phyloP scores from a whole-genome alignment of 2,329 filamentous ascomycete species.

The Epichloe typhina region DNA sequence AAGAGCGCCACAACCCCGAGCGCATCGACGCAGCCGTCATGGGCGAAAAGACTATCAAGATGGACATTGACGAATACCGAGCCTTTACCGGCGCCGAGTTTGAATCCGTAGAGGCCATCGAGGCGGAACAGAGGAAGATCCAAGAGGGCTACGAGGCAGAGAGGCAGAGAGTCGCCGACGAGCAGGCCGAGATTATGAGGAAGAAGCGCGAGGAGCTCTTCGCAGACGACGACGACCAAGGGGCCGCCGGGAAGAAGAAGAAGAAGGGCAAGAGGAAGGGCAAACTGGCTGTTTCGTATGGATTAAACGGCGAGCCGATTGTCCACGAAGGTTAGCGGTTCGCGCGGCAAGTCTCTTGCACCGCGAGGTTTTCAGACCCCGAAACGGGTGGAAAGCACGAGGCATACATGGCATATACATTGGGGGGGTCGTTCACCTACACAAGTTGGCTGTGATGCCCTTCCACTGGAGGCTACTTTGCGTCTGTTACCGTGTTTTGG shows the following conservation, averaged over 20 bases:
- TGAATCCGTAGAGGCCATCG: constrained; percentile 40
- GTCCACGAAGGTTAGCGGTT: constrained; percentile 11
- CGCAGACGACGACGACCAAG: constrained; percentile 25
- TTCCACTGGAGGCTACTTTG: no score
- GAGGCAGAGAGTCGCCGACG: constrained; percentile 29
- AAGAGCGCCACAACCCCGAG: constrained; percentile 54
- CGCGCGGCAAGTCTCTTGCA: background rate
- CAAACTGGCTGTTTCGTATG: constrained; percentile 21
- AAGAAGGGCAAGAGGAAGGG: constrained; percentile 19
- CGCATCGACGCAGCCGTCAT: constrained; percentile 52
- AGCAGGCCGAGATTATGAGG: constrained; percentile 33
- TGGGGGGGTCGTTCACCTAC: no score
- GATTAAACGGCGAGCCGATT: constrained; percentile 25
- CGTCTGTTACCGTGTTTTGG: no score
- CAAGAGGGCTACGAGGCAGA: constrained; percentile 32
- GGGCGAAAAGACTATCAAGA: constrained; percentile 41
- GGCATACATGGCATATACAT: background rate
- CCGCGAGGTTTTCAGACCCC: no score
- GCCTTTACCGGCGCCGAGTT: constrained; percentile 39
- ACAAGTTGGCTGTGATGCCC: no score
- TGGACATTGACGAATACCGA: constrained; percentile 49
- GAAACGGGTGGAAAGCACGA: no score
- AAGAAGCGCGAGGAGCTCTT: constrained; percentile 37
- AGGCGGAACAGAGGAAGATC: constrained; percentile 38
- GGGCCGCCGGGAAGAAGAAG: constrained; percentile 21